Percentiles rank a stretch among this genome's conserved stretches.
phyloP scores from a whole-genome alignment of 2,329 filamentous ascomycete genomes.

The Aspergillus fischeri region DNA sequence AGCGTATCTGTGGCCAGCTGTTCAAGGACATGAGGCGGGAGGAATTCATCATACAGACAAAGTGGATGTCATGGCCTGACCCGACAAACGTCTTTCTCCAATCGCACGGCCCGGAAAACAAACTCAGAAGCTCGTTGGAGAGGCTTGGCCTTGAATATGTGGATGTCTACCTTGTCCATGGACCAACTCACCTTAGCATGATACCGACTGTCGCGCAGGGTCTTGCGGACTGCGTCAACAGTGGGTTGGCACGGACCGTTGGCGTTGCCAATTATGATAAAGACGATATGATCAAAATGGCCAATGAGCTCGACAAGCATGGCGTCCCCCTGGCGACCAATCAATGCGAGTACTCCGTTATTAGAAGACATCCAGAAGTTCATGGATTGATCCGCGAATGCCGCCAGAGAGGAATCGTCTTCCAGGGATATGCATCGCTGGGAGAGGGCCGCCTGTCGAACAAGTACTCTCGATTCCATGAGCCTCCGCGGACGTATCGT shows the following conservation, averaged over 20 bases:
- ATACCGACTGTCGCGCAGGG: slow-evolving; percentile 40
- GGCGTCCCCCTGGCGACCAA: slow-evolving; percentile 41
- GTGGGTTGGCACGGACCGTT: slow-evolving; percentile 38
- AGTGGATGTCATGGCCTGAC: slow-evolving; percentile 33
- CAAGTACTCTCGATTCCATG: slow-evolving; percentile 38
- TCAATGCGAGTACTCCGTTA: slow-evolving; percentile 44
- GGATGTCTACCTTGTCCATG: slow-evolving; percentile 43
- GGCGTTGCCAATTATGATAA: slow-evolving; percentile 44
- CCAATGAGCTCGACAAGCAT: slow-evolving; percentile 36
- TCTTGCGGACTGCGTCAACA: slow-evolving; percentile 41
- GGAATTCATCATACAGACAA: slow-evolving; percentile 40
- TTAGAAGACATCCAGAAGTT: slow-evolving; percentile 41
- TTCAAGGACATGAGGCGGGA: slow-evolving; percentile 33
- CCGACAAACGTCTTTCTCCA: slow-evolving; percentile 31
- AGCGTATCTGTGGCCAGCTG: slow-evolving; percentile 40
- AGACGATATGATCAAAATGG: slow-evolving; percentile 42
- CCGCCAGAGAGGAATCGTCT: slow-evolving; percentile 38
- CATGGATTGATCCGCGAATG: slow-evolving; percentile 39
- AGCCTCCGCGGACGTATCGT: slow-evolving; percentile 33
- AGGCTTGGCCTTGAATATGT: slow-evolving; percentile 40
- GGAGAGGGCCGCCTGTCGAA: slow-evolving; percentile 39
- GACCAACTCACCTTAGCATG: slow-evolving; percentile 39
- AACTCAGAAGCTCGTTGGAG: slow-evolving; percentile 36
- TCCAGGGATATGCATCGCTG: slow-evolving; percentile 42
- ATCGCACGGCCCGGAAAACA: slow-evolving; percentile 29